Evolutionary conservation across 2,329 filamentous ascomycete species (phyloP).

Genomic region (Epichloe scottii): DNA sequence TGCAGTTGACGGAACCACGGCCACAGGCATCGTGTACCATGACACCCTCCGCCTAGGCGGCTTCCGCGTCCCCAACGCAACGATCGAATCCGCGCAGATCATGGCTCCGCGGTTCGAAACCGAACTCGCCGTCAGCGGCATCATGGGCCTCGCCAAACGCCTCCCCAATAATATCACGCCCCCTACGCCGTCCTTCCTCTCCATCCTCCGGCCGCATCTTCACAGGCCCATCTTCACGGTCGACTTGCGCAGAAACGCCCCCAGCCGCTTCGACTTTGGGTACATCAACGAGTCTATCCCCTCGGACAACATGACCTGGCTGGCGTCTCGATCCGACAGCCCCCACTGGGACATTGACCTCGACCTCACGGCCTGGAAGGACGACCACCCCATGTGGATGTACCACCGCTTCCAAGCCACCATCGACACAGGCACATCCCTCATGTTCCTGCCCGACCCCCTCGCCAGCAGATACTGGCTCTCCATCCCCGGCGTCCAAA

Average conservation of each 20-base stretch:
- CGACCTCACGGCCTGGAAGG: slow-evolving; percentile 28
- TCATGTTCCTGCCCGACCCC: slow-evolving; percentile 46
- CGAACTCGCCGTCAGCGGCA: slow-evolving; percentile 31
- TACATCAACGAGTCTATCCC: slow-evolving; percentile 29
- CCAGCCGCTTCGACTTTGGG: slow-evolving; percentile 40
- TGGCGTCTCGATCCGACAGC: slow-evolving; percentile 19
- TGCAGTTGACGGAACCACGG: slow-evolving; percentile 31
- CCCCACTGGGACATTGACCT: slow-evolving; percentile 35
- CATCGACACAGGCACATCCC: slow-evolving; percentile 56
- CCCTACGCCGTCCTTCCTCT: slow-evolving; percentile 30
- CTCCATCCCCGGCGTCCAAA: slow-evolving; percentile 32
- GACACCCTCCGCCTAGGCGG: slow-evolving; percentile 36
- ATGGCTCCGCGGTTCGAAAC: slow-evolving; percentile 31
- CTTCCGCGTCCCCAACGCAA: slow-evolving; percentile 30
- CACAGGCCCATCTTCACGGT: slow-evolving; percentile 32
- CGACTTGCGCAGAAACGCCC: slow-evolving; percentile 34
- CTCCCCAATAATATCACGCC: slow-evolving; percentile 32
- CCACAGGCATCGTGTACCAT: slow-evolving; percentile 35
- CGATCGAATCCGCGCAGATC: slow-evolving; percentile 35
- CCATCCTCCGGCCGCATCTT: slow-evolving; percentile 29
- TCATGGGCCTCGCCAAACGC: slow-evolving; percentile 39
- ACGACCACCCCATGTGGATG: slow-evolving; percentile 37
- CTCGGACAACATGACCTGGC: slow-evolving; percentile 30
- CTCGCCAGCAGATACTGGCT: slow-evolving; percentile 49
- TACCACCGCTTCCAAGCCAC: slow-evolving; percentile 40